These are phyloP conservation scores for Xenoacremonium recifei DNA, from an alignment of 2,329 filamentous ascomycete species.

Conservation along the genomic window DNA sequence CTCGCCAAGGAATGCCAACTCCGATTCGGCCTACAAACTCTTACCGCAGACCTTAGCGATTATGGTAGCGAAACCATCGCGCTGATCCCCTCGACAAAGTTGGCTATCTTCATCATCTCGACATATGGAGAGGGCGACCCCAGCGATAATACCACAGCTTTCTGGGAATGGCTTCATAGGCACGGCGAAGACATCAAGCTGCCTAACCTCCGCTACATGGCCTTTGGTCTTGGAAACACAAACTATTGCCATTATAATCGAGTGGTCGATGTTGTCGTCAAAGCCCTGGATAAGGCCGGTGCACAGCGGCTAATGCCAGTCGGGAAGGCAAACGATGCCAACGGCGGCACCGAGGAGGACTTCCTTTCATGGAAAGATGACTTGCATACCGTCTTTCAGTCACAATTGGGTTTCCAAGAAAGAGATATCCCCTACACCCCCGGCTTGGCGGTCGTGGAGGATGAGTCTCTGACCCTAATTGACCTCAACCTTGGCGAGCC, in stretches of 20 bases:
- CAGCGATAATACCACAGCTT: constrained; percentile 33
- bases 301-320: constrained; percentile 26
- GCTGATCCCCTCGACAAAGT: constrained; percentile 20
- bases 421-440: constrained; percentile 20
- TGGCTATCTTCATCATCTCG: constrained; percentile 35
- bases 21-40: constrained; percentile 83
- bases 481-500: constrained; percentile 23
- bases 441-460: constrained; percentile 16
- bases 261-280: constrained; percentile 29
- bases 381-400: constrained; percentile 20
- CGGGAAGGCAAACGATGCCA: constrained; percentile 32
- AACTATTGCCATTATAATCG: constrained; percentile 39
- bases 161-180: constrained; percentile 29
- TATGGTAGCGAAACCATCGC: constrained; percentile 42
- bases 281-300: constrained; percentile 22
- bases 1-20: constrained; percentile 88
- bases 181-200: constrained; percentile 11
- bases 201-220: constrained; percentile 29
- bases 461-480: constrained; percentile 20
- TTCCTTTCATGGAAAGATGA: constrained; percentile 35
- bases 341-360: constrained; percentile 33
- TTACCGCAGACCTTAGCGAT: constrained; percentile 61
- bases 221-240: constrained; percentile 39
- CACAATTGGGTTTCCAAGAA: constrained; percentile 19
- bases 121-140: constrained; percentile 43